Conservation (phyloP, 345 rosid genomes). For the Luvunga scandens region DNA sequence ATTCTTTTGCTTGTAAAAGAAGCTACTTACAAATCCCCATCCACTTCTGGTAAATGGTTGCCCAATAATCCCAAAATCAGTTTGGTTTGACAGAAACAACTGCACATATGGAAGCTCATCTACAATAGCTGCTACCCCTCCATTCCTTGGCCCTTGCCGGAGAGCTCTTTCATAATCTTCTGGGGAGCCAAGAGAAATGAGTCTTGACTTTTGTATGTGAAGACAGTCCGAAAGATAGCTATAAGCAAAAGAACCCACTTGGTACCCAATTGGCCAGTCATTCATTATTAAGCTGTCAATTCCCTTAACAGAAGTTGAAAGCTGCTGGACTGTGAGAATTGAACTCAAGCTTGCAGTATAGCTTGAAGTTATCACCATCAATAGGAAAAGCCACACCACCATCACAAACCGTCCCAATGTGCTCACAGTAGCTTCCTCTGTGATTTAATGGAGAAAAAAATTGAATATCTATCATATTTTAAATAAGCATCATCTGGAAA, state of each 20-base stretch:
- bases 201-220: constrained; percentile 54
- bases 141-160: constrained; percentile 54
- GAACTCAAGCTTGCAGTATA: constrained; percentile 92
- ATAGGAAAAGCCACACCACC: constrained; percentile 86
- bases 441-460: constrained; percentile 13
- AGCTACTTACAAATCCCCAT: constrained; percentile 93
- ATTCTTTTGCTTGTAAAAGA: constrained; percentile 11
- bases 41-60: constrained; percentile 72
- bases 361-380: constrained; percentile 85
- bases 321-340: constrained; percentile 83
- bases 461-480: background rate
- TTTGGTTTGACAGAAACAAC: constrained; percentile 50
- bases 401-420: constrained; percentile 69
- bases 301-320: constrained; percentile 73
- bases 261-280: constrained; percentile 72
- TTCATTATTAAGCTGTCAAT: constrained; percentile 71
- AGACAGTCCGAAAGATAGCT: constrained; percentile 60
- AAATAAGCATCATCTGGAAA: constrained; percentile 4
- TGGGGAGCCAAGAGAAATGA: constrained; percentile 54
- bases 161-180: constrained; percentile 70
- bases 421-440: constrained; percentile 73
- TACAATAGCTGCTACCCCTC: constrained; percentile 86
- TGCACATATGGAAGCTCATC: constrained; percentile 84
- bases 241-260: constrained; percentile 69
- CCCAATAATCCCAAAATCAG: constrained; percentile 70